Evolutionary conservation across 2,329 filamentous ascomycete species (phyloP).

Genomic region (Xylaria sp.): DNA sequence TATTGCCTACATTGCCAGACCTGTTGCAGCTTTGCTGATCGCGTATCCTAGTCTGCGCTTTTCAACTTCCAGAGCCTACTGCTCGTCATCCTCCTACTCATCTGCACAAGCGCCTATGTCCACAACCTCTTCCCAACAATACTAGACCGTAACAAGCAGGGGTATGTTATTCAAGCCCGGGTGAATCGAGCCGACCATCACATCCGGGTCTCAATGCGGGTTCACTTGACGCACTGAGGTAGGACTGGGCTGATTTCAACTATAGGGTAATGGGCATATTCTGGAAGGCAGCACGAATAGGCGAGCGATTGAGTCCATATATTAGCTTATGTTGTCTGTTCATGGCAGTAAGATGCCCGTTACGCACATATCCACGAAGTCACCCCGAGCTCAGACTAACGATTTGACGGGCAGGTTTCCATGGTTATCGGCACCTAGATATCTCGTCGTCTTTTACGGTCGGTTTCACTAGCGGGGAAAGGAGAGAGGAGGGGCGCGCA

Average conservation of each 20-base stretch:
- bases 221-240: neutral
- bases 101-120: conserved; percentile 94
- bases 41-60: conserved; percentile 78
- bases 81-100: conserved; percentile 90
- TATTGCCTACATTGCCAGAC: neutral
- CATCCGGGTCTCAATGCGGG: neutral
- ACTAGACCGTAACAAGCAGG: conserved; percentile 92
- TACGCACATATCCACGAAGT: conserved; percentile 1
- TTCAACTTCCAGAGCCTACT: conserved; percentile 99
- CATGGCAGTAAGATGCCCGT: conserved; percentile 79
- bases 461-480: conserved; percentile 24
- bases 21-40: conserved; percentile 18
- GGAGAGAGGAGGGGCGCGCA: conserved; percentile 17
- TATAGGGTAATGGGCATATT: conserved; percentile 82
- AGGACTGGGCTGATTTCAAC: conserved; percentile 22
- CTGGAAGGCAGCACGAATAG: conserved; percentile 95
- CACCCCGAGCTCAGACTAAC: conserved; percentile 26
- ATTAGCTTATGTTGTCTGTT: conserved; percentile 91
- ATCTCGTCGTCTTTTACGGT: conserved; percentile 19
- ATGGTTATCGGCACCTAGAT: conserved; percentile 47
- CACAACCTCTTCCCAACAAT: conserved; percentile 90
- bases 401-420: conserved; percentile 41
- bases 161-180: conserved; percentile 63
- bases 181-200: neutral
- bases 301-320: conserved; percentile 93